phyloP scores from a whole-genome alignment of 768 basidiomycete species.

The Pleurotus pulmonarius region DNA sequence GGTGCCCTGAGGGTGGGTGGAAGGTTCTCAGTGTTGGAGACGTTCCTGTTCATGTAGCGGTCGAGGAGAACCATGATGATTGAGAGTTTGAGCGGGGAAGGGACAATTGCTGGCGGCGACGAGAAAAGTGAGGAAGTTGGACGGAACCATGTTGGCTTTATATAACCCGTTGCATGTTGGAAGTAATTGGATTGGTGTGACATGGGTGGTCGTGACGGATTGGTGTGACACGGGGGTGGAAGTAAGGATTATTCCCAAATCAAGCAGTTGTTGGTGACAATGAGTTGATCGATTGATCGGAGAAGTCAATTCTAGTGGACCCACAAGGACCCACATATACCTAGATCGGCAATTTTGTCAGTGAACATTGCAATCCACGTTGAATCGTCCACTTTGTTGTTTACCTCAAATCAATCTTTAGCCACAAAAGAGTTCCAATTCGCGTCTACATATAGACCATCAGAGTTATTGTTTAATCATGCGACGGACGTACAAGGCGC shows the following conservation, averaged over 20 bases:
- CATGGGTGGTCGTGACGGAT: not conserved
- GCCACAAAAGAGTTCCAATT: no score
- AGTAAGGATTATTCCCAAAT: not conserved
- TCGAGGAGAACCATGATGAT: conserved; percentile 23
- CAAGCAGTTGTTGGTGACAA: not conserved
- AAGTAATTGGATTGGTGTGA: not conserved
- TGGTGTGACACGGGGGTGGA: not conserved
- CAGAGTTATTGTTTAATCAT: no score
- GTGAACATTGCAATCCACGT: no score
- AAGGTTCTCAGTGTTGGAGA: conserved; percentile 28
- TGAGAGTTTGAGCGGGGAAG: not conserved
- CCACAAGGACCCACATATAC: not conserved
- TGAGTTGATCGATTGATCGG: not conserved
- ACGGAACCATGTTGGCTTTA: not conserved
- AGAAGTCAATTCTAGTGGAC: no score
- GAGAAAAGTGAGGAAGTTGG: not conserved
- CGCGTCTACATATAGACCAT: no score
- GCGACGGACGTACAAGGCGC: no score
- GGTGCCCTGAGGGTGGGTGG: conserved; percentile 21
- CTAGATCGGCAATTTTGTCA: not conserved
- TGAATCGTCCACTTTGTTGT: no score
- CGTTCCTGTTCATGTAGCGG: conserved; percentile 18
- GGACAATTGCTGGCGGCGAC: not conserved
- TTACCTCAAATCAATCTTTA: no score
- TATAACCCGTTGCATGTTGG: not conserved